phyloP scores from a whole-genome alignment of 139 green algal species.

The Chlorella sp. region DNA sequence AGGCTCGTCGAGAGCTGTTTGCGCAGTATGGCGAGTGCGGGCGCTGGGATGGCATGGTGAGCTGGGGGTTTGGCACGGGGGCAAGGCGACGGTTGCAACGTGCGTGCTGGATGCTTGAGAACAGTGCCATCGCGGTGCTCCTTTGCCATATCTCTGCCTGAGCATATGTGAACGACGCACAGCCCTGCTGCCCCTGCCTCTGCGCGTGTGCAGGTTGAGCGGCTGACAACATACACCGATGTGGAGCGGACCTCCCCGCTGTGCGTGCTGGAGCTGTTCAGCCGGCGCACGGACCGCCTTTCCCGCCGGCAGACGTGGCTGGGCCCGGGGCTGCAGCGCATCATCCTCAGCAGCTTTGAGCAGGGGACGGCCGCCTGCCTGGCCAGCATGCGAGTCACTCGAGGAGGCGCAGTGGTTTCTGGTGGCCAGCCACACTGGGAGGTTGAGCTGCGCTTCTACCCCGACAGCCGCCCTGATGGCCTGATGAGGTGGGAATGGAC shows the following conservation, averaged over 20 bases:
- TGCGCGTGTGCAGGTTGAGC: slow-evolving; percentile 9
- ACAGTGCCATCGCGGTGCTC: too few species aligned
- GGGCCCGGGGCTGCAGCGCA: slow-evolving; percentile 21
- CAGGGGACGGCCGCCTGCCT: slow-evolving; percentile 10
- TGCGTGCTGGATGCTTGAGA: too few species aligned
- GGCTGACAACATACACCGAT: slow-evolving; percentile 44
- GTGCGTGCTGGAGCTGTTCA: slow-evolving; percentile 59
- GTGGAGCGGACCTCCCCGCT: slow-evolving; percentile 10
- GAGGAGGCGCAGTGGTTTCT: neutral
- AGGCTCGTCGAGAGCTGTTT: slow-evolving; percentile 79
- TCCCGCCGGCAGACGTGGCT: slow-evolving; percentile 52
- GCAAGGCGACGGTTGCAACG: too few species aligned
- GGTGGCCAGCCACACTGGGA: neutral
- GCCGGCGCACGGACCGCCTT: slow-evolving; percentile 75
- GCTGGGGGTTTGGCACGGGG: too few species aligned
- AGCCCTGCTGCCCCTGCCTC: neutral
- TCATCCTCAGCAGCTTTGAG: slow-evolving; percentile 69
- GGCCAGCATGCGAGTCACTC: neutral
- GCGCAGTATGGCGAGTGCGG: slow-evolving; percentile 83
- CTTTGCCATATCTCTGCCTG: too few species aligned
- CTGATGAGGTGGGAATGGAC: slow-evolving; percentile 47
- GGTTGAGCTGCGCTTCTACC: slow-evolving; percentile 10
- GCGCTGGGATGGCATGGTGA: slow-evolving; percentile 85
- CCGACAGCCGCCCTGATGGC: slow-evolving; percentile 68
- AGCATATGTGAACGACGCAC: neutral